Evolutionary conservation across 306 rosid species (phyloP).

Genomic region (Glycine tomentella): DNA sequence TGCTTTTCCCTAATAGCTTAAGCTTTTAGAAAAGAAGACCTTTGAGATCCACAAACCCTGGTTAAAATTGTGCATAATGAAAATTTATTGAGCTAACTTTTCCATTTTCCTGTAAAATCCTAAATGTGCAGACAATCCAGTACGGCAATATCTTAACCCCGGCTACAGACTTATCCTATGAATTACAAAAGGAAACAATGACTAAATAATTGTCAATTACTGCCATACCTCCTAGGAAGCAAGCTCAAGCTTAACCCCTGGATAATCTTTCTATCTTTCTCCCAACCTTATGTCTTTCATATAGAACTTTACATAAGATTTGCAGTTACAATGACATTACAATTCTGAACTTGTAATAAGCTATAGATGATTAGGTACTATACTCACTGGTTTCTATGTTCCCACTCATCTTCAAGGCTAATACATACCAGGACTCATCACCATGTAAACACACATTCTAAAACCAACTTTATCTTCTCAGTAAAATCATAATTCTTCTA

Average conservation of each 20-base stretch:
- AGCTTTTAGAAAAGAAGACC: not conserved
- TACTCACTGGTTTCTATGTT: slow-evolving; percentile 19
- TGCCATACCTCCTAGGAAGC: slow-evolving; percentile 8
- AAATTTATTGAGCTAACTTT: not conserved
- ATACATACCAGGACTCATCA: not conserved
- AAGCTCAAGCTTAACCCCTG: slow-evolving; percentile 29
- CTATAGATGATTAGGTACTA: not conserved
- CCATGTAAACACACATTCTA: slow-evolving; percentile 4
- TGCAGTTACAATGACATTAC: slow-evolving; percentile 27
- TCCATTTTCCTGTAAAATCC: slow-evolving; percentile 35
- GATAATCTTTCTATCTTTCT: not conserved
- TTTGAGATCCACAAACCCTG: slow-evolving; percentile 1
- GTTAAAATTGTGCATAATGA: not conserved
- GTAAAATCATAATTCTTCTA: slow-evolving; percentile 4
- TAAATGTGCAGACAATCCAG: slow-evolving; percentile 23
- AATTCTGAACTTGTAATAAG: slow-evolving; percentile 29
- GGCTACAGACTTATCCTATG: slow-evolving; percentile 17
- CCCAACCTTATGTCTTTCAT: not conserved
- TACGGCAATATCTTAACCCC: slow-evolving; percentile 10
- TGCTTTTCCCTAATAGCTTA: slow-evolving; percentile 1
- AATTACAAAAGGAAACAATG: slow-evolving; percentile 15
- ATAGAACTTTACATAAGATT: slow-evolving; percentile 21
- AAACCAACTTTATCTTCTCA: slow-evolving; percentile 23
- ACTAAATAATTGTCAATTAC: slow-evolving; percentile 6
- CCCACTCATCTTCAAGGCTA: slow-evolving; percentile 32